phyloP scores from a whole-genome alignment of 2,329 filamentous ascomycete species.

The Cladosporium sp. region DNA sequence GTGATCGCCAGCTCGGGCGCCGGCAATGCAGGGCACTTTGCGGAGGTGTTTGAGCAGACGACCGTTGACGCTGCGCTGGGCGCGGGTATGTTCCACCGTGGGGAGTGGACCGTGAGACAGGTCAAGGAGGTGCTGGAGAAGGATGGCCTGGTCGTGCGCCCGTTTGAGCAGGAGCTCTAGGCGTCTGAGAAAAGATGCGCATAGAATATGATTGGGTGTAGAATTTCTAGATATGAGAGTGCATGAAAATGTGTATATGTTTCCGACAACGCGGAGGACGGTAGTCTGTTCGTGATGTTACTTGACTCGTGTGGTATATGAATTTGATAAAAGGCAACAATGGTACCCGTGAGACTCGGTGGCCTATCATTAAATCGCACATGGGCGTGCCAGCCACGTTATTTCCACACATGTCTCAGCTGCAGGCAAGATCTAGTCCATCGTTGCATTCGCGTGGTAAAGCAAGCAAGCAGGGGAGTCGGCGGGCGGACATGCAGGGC shows the following conservation, averaged over 20 bases:
- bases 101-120: constrained; percentile 90
- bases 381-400: constrained; percentile 4
- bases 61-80: constrained; percentile 88
- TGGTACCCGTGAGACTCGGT: background rate
- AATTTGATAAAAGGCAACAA: background rate
- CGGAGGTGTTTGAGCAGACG: constrained; percentile 84
- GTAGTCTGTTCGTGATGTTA: background rate
- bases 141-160: constrained; percentile 74
- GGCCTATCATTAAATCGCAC: background rate
- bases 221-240: background rate
- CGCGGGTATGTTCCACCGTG: constrained; percentile 95
- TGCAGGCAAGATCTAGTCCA: background rate
- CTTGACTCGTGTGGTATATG: background rate
- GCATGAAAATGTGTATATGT: background rate
- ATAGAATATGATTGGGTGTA: background rate
- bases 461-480: background rate
- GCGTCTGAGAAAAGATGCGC: background rate
- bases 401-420: constrained; percentile 1
- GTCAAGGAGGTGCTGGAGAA: constrained; percentile 80
- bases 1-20: constrained; percentile 95
- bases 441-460: background rate
- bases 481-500: background rate
- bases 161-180: constrained; percentile 61
- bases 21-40: constrained; percentile 82
- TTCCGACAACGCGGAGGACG: background rate